Conservation (phyloP, 2,329 filamentous ascomycete genomes). For the Colletotrichum spaethianum region DNA sequence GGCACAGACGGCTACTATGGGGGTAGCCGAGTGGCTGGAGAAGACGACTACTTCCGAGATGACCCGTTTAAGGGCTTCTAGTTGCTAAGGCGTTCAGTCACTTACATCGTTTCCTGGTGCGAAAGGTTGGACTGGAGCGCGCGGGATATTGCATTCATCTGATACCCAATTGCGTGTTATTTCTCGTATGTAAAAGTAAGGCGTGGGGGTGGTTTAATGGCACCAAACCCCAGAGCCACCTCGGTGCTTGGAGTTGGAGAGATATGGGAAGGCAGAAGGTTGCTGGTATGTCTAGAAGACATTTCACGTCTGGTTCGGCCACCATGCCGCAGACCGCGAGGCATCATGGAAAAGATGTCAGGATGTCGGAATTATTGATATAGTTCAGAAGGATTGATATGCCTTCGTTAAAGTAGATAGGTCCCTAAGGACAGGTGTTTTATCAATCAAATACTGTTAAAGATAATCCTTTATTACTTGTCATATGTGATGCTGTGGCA, state of each 20-base stretch:
- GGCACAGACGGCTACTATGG: conserved; percentile 64
- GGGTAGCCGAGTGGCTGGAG: conserved; percentile 61
- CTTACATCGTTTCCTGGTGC: conserved; percentile 19
- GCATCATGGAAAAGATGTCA: conserved; percentile 19
- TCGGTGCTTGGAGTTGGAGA: conserved; percentile 23
- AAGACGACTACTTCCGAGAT: conserved; percentile 71
- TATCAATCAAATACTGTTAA: conserved; percentile 21
- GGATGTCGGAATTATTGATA: conserved; percentile 7
- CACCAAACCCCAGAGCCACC: neutral
- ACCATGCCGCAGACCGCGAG: neutral
- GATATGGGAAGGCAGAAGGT: neutral
- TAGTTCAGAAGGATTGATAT: neutral
- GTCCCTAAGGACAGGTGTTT: conserved; percentile 8
- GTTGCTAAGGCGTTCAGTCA: conserved; percentile 9
- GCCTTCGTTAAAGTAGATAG: conserved; percentile 15
- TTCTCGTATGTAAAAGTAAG: conserved; percentile 27
- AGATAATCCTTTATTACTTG: neutral
- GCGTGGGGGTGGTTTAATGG: neutral
- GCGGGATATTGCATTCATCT: conserved; percentile 31
- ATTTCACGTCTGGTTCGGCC: conserved; percentile 6
- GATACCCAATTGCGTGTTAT: conserved; percentile 39
- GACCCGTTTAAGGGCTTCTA: conserved; percentile 76
- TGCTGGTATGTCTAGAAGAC: conserved; percentile 18
- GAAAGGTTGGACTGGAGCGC: conserved; percentile 25
- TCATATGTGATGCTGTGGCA: neutral